Base-by-base conservation (phyloP, 768 basidiomycete genomes). In the Agaricus bisporus region DNA sequence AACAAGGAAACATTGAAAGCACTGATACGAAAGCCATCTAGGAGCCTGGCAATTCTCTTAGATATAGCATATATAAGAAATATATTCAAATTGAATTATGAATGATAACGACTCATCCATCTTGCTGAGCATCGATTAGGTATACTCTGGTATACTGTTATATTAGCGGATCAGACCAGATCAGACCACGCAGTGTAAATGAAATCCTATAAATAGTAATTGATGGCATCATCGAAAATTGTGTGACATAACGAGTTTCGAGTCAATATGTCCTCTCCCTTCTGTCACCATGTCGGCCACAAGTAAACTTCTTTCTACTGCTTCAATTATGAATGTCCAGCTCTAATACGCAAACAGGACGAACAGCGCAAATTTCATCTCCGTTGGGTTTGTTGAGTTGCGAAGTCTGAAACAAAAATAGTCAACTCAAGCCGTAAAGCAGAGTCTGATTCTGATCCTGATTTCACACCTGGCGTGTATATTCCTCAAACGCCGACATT, bases 391-490 rank as follows among this genome's bases (percentile, higher is more conserved):
- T 29, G 63, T 63, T 26, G 15, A 17, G 37, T 41, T 37, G 32
- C 32, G n/a, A 15, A 32, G 29, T 15, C 17, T 38, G 29, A 11
- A n/a, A 22, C 22, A 22, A 7, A 8, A 28, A 17, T 22, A 29
- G 10, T 26, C 22, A 32, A 37, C n/a, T 20, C 35, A 28, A 5
- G 44, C 35, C 18, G 35, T 15, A n/a, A 57, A 32, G 32, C 11
- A 74, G 78, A 76, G 48, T 56, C 63, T 2, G 78, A 80, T 59
- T 75, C 77, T 0, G 78, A 81, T 59, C 69, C 76, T 29, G 78
- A 80, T 45, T 81, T 81, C 58, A 70, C 68, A 25, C 68, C 76
- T 3, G 75, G 75, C 1, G 55, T 61, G 6, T 73, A 71, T 55
- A 50, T 73, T 4, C 66, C 66, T 20, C 70, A 73, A 55, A 48